phyloP scores from a whole-genome alignment of 2,329 filamentous ascomycete genomes.

The Fusarium graminum region DNA sequence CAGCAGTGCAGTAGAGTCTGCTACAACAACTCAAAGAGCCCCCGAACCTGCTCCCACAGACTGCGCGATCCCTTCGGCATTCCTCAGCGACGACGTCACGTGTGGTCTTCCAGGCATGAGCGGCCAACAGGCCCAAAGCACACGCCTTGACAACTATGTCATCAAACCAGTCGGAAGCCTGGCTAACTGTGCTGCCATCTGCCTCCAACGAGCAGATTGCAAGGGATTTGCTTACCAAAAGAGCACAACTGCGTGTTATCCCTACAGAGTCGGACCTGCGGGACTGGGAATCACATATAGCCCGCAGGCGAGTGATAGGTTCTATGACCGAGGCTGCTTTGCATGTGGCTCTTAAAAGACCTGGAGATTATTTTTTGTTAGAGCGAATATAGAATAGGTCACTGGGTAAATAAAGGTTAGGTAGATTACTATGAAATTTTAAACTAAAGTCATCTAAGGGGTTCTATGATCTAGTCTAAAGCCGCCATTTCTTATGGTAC shows the following conservation, averaged over 20 bases:
- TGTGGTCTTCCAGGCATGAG: conserved; percentile 36
- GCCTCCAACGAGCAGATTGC: conserved; percentile 30
- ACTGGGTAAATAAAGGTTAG: too few species aligned
- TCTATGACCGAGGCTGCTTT: conserved; percentile 40
- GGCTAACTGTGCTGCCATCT: conserved; percentile 27
- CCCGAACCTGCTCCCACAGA: conserved; percentile 14
- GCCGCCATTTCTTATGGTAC: too few species aligned
- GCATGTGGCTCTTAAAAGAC: conserved; percentile 13
- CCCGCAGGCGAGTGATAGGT: conserved; percentile 12
- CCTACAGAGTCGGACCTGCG: conserved; percentile 20
- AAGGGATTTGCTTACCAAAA: conserved; percentile 34
- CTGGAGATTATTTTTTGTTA: not conserved
- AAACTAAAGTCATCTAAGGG: too few species aligned
- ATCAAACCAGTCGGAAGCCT: conserved; percentile 38
- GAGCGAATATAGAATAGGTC: not conserved
- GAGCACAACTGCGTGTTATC: conserved; percentile 25
- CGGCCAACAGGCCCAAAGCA: conserved; percentile 32
- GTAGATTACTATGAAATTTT: too few species aligned
- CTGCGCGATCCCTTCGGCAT: conserved; percentile 26
- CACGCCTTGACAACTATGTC: conserved; percentile 19
- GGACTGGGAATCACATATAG: conserved; percentile 29
- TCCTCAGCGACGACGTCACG: conserved; percentile 26
- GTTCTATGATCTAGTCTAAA: too few species aligned
- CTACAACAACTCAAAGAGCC: conserved; percentile 3
- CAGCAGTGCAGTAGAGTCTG: not conserved